phyloP scores from a whole-genome alignment of 2,329 filamentous ascomycete species.

The Arthrinium phaeospermum region DNA sequence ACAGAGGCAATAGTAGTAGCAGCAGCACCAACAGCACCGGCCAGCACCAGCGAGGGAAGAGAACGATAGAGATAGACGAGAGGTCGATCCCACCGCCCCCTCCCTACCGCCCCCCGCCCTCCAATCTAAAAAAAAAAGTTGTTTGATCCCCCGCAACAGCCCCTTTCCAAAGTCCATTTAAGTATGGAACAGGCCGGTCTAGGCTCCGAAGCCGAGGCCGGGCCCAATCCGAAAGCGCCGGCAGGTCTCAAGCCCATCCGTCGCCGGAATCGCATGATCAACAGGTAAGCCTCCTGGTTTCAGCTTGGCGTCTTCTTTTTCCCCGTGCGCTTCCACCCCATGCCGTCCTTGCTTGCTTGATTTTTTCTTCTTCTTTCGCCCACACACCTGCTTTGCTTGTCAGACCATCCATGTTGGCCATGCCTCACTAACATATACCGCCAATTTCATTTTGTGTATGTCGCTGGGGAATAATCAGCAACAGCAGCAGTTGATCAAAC shows the following conservation, averaged over 20 bases:
- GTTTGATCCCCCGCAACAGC: background rate
- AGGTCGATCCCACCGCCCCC: background rate
- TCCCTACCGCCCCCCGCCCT: background rate
- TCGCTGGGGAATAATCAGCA: background rate
- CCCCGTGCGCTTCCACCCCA: background rate
- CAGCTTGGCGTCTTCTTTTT: background rate
- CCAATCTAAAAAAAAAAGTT: background rate
- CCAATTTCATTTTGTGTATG: slow-evolving; percentile 11
- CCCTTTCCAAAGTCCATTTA: background rate
- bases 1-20: background rate
- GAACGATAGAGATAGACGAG: background rate
- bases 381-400: background rate
- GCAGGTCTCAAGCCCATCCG: slow-evolving; percentile 52
- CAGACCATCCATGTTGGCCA: background rate
- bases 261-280: slow-evolving; percentile 69
- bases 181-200: slow-evolving; percentile 32
- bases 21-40: no score
- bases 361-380: no score
- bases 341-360: background rate
- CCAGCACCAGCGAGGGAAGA: background rate
- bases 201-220: slow-evolving; percentile 31
- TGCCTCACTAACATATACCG: background rate
- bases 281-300: slow-evolving; percentile 50
- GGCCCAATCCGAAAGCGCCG: slow-evolving; percentile 29
- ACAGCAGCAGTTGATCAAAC: background rate